Evolutionary conservation across 2,329 filamentous ascomycete species (phyloP).

Genomic region (Fusarium globosum): DNA sequence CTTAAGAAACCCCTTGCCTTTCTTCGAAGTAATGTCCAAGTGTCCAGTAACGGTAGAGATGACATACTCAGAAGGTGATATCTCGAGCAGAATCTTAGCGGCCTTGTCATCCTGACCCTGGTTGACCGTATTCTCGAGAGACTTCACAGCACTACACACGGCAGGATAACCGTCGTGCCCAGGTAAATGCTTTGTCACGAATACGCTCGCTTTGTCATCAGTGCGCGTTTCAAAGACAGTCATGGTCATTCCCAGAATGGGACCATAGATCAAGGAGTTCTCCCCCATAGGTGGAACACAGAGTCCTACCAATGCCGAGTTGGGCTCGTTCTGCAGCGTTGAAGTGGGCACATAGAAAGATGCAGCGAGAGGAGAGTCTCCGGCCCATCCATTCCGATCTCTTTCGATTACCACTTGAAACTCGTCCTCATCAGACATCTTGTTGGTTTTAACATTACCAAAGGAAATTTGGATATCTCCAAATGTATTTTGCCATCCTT

Average conservation of each 20-base stretch:
- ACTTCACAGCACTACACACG: slow-evolving; percentile 39
- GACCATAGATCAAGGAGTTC: slow-evolving; percentile 39
- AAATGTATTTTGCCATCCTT: slow-evolving; percentile 52
- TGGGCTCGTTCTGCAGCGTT: slow-evolving; percentile 49
- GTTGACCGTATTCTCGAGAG: slow-evolving; percentile 32
- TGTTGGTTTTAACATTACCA: slow-evolving; percentile 48
- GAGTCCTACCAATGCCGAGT: slow-evolving; percentile 48
- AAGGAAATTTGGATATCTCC: slow-evolving; percentile 56
- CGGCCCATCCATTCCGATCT: slow-evolving; percentile 52
- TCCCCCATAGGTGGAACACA: slow-evolving; percentile 43
- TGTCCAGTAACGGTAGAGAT: slow-evolving; percentile 54
- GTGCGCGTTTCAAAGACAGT: slow-evolving; percentile 49
- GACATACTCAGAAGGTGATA: slow-evolving; percentile 45
- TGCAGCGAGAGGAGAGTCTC: slow-evolving; percentile 53
- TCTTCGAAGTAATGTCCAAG: slow-evolving; percentile 51
- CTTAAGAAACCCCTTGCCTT: slow-evolving; percentile 52
- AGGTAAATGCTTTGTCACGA: slow-evolving; percentile 52
- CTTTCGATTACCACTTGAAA: slow-evolving; percentile 49
- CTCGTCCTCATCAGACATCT: slow-evolving; percentile 43
- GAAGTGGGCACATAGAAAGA: slow-evolving; percentile 55
- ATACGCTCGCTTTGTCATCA: slow-evolving; percentile 46
- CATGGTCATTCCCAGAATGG: slow-evolving; percentile 44
- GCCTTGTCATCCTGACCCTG: slow-evolving; percentile 34
- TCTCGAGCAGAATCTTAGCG: slow-evolving; percentile 46
- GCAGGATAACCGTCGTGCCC: slow-evolving; percentile 47